Evolutionary conservation across 148 eudicot genomes (phyloP).

Genomic region (Pouteria glomerata): DNA sequence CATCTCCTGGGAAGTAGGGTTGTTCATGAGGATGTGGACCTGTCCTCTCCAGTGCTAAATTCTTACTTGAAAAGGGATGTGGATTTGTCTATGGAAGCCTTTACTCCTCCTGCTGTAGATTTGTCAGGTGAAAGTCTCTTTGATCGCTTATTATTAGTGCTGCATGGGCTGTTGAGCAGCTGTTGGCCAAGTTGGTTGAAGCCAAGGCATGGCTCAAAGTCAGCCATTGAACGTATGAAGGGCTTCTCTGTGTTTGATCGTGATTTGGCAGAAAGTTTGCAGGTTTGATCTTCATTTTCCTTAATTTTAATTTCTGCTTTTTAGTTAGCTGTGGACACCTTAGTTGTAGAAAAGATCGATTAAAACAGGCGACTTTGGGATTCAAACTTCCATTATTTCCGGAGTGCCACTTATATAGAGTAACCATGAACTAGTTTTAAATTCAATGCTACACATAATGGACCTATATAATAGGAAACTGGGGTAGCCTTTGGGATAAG

Average conservation of each 20-base stretch:
- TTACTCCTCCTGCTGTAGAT: constrained; percentile 38
- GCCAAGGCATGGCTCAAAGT: too few species aligned
- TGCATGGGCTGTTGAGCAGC: constrained; percentile 84
- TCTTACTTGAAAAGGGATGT: constrained; percentile 48
- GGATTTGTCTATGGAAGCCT: constrained; percentile 43
- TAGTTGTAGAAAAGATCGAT: too few species aligned
- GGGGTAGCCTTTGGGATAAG: too few species aligned
- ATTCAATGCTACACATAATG: too few species aligned
- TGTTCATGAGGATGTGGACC: constrained; percentile 70
- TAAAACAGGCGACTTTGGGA: too few species aligned
- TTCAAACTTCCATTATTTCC: too few species aligned
- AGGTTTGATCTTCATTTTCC: constrained; percentile 47
- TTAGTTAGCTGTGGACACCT: too few species aligned
- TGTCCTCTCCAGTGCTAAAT: constrained; percentile 20
- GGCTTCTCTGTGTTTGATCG: constrained; percentile 60
- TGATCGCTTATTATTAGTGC: constrained; percentile 69
- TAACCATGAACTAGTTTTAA: too few species aligned
- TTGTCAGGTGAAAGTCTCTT: constrained; percentile 65
- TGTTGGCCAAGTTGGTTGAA: constrained; percentile 79
- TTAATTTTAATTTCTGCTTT: constrained; percentile 3
- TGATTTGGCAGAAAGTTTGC: constrained; percentile 71
- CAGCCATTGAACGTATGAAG: too few species aligned
- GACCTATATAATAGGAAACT: too few species aligned
- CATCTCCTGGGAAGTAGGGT: constrained; percentile 94
- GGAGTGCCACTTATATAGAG: too few species aligned